Evolutionary conservation across 495 filamentous ascomycete genomes (phyloP), one percentile per base, ranked within the genome.

Genomic region (Aspergillus campestris): DNA sequence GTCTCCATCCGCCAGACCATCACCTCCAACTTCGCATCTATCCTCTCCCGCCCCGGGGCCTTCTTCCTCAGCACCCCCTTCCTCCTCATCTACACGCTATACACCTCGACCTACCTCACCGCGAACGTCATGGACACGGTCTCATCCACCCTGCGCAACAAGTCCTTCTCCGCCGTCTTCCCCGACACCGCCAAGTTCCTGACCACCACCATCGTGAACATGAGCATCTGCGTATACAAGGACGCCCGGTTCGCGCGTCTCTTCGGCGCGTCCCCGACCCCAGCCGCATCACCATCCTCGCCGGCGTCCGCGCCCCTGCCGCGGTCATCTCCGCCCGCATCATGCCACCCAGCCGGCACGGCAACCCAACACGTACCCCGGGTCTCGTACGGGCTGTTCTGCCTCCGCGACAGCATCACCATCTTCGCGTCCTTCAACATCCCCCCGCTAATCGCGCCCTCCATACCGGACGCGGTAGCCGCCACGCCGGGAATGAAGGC

Each of bases 351-450:
- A 2, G 44, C 55, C 6, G 50, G 48, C 34, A 18, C 49, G 8
- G 38, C 48, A 13, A 58, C 18, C 18, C 18, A 35, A 60, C 12
- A 49, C 28, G 56, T 78, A 7, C 74, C 74, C 3, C 58, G 58
- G 44, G 49, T 64, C 9, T 85, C 84, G 29, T 94, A 89, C 65
- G 55, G 71, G 0, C 78, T 96, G 46, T 97, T 96, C 72, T 80
- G 86, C 8, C 57, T 81, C 42, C 80, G 92, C 52, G 91, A 97
- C 66, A 88, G 84, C 61, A 65, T 95, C 48, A 96, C 91, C 13
- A 88, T 97, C 62, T 94, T 94, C 66, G 89, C 85, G 18, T 87
- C 82, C 33, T 97, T 97, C 75, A 96, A 95, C 61, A 72, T 95
- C 24, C 91, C 91, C 0, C 73, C 86, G 0, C 55, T 92, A 1